Evolutionary conservation across 2,329 filamentous ascomycete species (phyloP), one percentile per base, ranked within the genome.

Genomic region (Cadophora sp.): DNA sequence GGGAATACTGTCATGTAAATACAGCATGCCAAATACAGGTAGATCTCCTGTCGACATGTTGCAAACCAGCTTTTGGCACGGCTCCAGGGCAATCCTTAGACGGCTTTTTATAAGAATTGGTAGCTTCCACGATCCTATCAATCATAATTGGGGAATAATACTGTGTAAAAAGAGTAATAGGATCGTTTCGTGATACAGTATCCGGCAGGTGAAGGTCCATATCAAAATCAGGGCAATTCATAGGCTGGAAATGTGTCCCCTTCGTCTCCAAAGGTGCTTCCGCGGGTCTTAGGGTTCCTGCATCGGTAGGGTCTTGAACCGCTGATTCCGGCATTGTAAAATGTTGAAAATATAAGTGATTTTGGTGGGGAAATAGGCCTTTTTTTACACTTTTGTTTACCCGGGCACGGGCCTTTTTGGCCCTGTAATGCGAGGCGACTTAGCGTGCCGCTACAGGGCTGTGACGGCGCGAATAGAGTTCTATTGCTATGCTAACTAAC

Each of bases 301-400:
- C 6, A 50, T 50, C n/a, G n/a, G 46, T 50, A 11, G n/a, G 46
- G 24, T 50, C 46, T n/a, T 22, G 24, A 24, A 50, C n/a, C 3
- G 16, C 46, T n/a, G 22, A 6, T 11, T 19, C 4, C 3, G 46
- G n/a, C 46, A 50, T 50, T 50, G 19, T 22, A 11, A 50, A 22
- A 6, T 4, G 3, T 5, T 22, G 1, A 50, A n/a, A 50, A 50
- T 24, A 8, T 7, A 11, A 11, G 46, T 50, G 24, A 22, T 50
- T 50, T 50, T 8, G n/a, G 3, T 22, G n/a, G n/a, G 16, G 16
- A 50, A n/a, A 50, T 9, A 8, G 46, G n/a, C n/a, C n/a, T 50
- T 29, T 56, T 16, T 43, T 48, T 60, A 60, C 56, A 40, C 56
- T 43, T 43, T 61, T n/a, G n/a, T n/a, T n/a, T n/a, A n/a, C n/a